These are phyloP conservation scores for Evansstolkia leycettana DNA, from an alignment of 495 filamentous ascomycete genomes.

Conservation along the genomic window DNA sequence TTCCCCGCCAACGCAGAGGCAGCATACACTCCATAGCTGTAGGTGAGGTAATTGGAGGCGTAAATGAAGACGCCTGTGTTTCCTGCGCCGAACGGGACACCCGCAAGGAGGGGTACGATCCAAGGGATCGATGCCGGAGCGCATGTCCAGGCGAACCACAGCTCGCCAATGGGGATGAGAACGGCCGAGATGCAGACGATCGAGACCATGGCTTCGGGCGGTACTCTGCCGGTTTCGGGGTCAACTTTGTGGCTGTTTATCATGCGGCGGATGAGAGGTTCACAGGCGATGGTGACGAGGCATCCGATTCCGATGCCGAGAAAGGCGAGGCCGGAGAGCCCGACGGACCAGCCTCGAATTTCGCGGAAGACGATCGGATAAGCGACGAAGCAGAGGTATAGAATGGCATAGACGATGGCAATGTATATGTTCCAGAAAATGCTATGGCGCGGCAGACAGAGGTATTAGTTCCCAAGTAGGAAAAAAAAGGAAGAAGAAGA, in stretches of 20 bases:
- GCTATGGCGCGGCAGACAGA: no score
- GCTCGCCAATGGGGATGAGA: slow-evolving; percentile 56
- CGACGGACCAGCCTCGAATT: slow-evolving; percentile 58
- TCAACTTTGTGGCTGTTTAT: slow-evolving; percentile 60
- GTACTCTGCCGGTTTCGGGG: slow-evolving; percentile 50
- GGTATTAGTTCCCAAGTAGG: no score
- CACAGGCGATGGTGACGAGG: slow-evolving; percentile 49
- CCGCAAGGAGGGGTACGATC: slow-evolving; percentile 60
- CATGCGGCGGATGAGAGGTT: slow-evolving; percentile 59
- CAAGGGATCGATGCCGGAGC: slow-evolving; percentile 60
- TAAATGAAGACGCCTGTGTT: slow-evolving; percentile 75
- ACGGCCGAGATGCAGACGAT: slow-evolving; percentile 60
- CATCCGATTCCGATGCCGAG: slow-evolving; percentile 63
- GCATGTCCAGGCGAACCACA: slow-evolving; percentile 76
- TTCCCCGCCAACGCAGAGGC: slow-evolving; percentile 72
- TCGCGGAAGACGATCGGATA: slow-evolving; percentile 66
- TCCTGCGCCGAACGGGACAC: slow-evolving; percentile 67
- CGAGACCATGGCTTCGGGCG: slow-evolving; percentile 63
- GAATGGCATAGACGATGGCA: slow-evolving; percentile 52
- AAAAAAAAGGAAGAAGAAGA: slow-evolving; percentile 1
- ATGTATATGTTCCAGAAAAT: slow-evolving; percentile 72
- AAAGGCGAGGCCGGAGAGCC: slow-evolving; percentile 60
- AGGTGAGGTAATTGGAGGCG: slow-evolving; percentile 62
- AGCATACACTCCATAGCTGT: slow-evolving; percentile 65
- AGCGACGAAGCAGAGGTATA: slow-evolving; percentile 79